Percentiles rank a stretch among this genome's conserved stretches.
Conservation (phyloP, 2,329 filamentous ascomycete species). For the Cercospora sp. region DNA sequence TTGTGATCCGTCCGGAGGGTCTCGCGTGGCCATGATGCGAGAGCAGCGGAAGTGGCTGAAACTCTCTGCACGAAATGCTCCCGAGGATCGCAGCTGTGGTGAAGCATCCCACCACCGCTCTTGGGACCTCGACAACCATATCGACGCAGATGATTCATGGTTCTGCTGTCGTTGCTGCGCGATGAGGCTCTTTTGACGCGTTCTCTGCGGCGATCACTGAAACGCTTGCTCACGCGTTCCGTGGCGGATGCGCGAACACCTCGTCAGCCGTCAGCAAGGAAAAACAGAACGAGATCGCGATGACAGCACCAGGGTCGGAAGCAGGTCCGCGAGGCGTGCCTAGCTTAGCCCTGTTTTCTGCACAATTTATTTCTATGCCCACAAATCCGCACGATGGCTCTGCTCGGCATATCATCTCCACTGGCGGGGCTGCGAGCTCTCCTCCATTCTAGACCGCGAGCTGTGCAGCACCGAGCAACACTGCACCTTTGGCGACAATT, state of each 20-base stretch:
- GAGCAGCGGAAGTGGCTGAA: neutral
- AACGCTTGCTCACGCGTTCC: too few relatives aligned
- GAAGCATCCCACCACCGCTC: neutral
- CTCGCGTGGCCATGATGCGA: conserved; percentile 1
- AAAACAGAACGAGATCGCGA: too few relatives aligned
- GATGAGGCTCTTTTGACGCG: neutral
- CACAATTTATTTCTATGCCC: neutral
- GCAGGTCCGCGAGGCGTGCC: neutral
- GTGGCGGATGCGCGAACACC: too few relatives aligned
- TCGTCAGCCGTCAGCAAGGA: too few relatives aligned
- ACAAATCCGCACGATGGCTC: neutral
- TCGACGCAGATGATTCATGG: neutral
- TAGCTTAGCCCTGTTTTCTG: neutral
- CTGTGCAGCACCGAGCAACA: neutral
- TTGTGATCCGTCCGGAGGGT: neutral
- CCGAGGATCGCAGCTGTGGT: neutral
- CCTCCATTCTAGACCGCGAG: neutral
- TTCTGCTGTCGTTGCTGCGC: neutral
- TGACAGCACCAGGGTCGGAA: too few relatives aligned
- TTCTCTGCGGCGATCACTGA: too few relatives aligned
- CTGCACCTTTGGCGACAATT: neutral
- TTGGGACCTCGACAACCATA: neutral
- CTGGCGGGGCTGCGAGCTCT: neutral
- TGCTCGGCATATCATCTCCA: neutral
- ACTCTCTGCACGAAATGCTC: conserved; percentile 1